A percentile compares a stretch with the other conserved stretches of the same genome.
These are phyloP conservation scores for Trypanosoma platydactyli DNA, from an alignment of 208 protist genomes.

Conservation along the genomic window DNA sequence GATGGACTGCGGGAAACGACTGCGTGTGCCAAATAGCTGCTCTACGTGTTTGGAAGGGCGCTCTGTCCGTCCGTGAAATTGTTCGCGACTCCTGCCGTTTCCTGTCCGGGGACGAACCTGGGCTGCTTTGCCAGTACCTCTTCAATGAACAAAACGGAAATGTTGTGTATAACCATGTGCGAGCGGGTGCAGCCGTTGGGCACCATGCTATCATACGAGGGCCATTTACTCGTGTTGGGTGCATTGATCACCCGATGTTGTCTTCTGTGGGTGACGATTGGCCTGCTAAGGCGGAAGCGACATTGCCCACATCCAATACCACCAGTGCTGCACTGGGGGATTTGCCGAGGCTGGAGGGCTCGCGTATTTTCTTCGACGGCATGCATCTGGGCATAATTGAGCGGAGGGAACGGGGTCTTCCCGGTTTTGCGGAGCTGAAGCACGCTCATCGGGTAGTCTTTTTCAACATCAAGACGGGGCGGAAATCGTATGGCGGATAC, in stretches of 20 bases:
- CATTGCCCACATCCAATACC: neutral
- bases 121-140: conserved; percentile 71
- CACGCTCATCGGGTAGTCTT: conserved; percentile 21
- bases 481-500: conserved; percentile 14
- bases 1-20: conserved; percentile 76
- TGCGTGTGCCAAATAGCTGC: conserved; percentile 79
- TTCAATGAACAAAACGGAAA: conserved; percentile 88
- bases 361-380: conserved; percentile 26
- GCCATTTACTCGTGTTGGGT: conserved; percentile 43
- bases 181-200: conserved; percentile 26
- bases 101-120: conserved; percentile 68
- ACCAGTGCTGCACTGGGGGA: neutral
- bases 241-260: conserved; percentile 47
- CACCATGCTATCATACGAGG: conserved; percentile 63
- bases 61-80: conserved; percentile 62
- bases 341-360: conserved; percentile 14
- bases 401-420: neutral
- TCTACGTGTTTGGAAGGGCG: conserved; percentile 77
- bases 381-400: conserved; percentile 27
- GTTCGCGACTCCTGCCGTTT: conserved; percentile 69
- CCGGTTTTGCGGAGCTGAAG: conserved; percentile 24
- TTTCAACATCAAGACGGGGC: conserved; percentile 27
- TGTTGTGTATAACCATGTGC: conserved; percentile 78
- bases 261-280: conserved; percentile 22
- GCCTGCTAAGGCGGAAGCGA: neutral